Conservation (phyloP, 805 yeast species). For the Yarrowia divulgata region DNA sequence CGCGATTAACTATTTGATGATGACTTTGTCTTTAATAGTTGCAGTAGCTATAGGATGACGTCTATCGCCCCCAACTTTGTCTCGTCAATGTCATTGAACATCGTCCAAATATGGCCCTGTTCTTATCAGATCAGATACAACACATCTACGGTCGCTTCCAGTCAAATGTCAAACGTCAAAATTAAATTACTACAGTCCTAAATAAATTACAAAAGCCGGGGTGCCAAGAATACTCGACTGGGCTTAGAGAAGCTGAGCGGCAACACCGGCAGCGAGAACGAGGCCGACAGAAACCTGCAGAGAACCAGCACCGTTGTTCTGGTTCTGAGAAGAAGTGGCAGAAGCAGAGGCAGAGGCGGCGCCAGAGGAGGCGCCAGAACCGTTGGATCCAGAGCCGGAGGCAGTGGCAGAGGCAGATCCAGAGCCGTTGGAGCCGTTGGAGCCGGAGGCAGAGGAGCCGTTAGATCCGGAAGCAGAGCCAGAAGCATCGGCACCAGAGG, state of each 20-base stretch:
- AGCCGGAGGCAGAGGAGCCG: slow-evolving; percentile 21
- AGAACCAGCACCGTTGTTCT: slow-evolving; percentile 29
- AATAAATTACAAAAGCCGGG: slow-evolving; percentile 23
- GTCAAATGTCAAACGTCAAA: background rate
- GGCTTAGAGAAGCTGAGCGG: slow-evolving; percentile 38
- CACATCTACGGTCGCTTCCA: too few relatives aligned
- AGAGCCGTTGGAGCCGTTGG: slow-evolving; percentile 9
- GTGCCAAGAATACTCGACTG: slow-evolving; percentile 3
- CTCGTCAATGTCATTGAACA: too few relatives aligned
- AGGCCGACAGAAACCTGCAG: slow-evolving; percentile 22
- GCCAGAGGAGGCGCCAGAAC: slow-evolving; percentile 6
- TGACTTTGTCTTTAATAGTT: too few relatives aligned
- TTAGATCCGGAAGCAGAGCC: background rate
- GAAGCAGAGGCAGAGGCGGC: slow-evolving; percentile 11
- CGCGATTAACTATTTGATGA: too few relatives aligned
- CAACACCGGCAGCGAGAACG: slow-evolving; percentile 39
- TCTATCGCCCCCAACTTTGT: too few relatives aligned
- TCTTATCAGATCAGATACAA: too few relatives aligned
- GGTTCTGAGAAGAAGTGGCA: slow-evolving; percentile 6
- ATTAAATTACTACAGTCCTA: slow-evolving; percentile 31
- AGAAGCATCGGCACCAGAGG: background rate
- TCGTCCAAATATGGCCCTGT: too few relatives aligned
- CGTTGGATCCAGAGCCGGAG: slow-evolving; percentile 12
- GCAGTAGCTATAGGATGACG: too few relatives aligned
- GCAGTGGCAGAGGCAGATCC: slow-evolving; percentile 12